Percentiles rank a stretch among this genome's conserved stretches.
phyloP scores from a whole-genome alignment of 148 eudicot genomes.

The Tetragonia tetragonoides region DNA sequence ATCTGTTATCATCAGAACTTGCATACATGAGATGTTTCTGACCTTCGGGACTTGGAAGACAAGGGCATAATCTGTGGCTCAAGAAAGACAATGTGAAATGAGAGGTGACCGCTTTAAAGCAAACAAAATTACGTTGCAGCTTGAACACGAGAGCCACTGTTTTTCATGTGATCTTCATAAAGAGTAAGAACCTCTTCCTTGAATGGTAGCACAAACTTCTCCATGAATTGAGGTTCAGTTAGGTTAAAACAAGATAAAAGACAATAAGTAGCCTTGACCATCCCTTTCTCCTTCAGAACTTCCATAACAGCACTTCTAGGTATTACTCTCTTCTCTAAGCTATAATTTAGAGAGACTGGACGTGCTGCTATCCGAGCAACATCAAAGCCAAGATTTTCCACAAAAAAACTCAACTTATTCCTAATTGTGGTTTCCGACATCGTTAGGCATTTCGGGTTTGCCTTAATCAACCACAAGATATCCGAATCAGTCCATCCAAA shows the following conservation, averaged over 20 bases:
- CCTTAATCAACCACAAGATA: slow-evolving; percentile 11
- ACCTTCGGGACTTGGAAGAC: no score
- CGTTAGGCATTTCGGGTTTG: slow-evolving; percentile 18
- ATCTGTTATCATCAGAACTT: no score
- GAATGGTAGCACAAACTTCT: slow-evolving; percentile 17
- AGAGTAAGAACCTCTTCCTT: slow-evolving; percentile 11
- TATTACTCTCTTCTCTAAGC: slow-evolving; percentile 37
- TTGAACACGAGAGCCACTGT: not conserved
- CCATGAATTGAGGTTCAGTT: slow-evolving; percentile 21
- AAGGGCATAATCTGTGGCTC: no score
- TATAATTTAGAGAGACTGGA: slow-evolving; percentile 16
- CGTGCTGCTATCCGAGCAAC: slow-evolving; percentile 18
- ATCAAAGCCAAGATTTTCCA: slow-evolving; percentile 28
- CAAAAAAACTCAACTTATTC: slow-evolving; percentile 28
- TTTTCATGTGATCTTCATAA: slow-evolving; percentile 8
- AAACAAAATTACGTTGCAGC: not conserved
- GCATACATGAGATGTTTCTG: no score
- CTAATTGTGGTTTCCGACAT: slow-evolving; percentile 26
- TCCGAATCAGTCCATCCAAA: slow-evolving; percentile 34
- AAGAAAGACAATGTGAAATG: no score
- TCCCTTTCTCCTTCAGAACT: slow-evolving; percentile 30
- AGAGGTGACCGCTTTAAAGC: no score
- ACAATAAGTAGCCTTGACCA: slow-evolving; percentile 5
- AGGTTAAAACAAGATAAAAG: not conserved
- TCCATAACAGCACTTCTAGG: slow-evolving; percentile 30